Evolutionary conservation across 768 basidiomycete species (phyloP), one percentile per base, ranked within the genome.

Genomic region (Boletus subcaerulescens): DNA sequence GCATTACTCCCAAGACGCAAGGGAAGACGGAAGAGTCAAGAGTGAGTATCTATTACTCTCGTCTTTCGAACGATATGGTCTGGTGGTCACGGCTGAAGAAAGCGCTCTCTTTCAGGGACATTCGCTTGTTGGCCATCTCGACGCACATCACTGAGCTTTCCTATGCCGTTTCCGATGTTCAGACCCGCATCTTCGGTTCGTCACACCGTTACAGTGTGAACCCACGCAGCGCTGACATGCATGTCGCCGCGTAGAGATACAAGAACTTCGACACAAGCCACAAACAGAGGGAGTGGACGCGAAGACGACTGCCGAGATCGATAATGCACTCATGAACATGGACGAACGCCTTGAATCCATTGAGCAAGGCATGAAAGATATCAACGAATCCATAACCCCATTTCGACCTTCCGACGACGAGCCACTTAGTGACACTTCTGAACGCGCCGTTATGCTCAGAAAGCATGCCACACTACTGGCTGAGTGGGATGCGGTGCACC

Each of bases 241-340:
- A 33, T 54, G 14, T 54, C 50, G 35, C 18, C 42, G 26, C 53
- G 26, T 64, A 94, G 93, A 94, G 74, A 93, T 95, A 48, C 91
- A 96, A 71, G 93, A 96, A 70, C 80, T 95, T 42, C 87, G 93
- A 41, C 93, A 96, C 73, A 91, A 88, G 63, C 86, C 88, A 17
- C 87, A 90, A 59, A 78, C 83, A 13, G 78, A 81, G 14, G 74
- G 75, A 52, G 76, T 75, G 44, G 68, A 69, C n/a, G 76, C 80
- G 3, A 77, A 76, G 50, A 83, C 86, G 42, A 87, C 87, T 2
- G 76, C 77, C 53, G 79, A 85, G 56, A 92, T 94, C 57, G 92
- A 94, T 68, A 82, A 88, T 60, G 88, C 91, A 4, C 79, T 94
- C 43, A 85, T 88, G 73, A 81, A 72, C 55, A 79, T 95, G 54